Conservation (phyloP, 257 asterid species). For the Cruciata laevipes region DNA sequence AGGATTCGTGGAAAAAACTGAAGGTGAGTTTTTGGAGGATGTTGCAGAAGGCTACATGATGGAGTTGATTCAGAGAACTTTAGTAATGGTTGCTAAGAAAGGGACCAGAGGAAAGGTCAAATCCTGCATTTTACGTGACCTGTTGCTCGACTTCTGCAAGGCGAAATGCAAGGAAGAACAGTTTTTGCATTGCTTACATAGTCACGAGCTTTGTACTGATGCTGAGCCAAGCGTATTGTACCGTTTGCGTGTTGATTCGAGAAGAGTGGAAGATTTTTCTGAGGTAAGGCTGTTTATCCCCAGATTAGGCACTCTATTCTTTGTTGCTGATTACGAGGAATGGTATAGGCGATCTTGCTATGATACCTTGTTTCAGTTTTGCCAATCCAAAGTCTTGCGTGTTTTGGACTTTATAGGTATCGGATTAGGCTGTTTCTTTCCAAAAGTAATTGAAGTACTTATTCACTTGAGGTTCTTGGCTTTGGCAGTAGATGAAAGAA, state of each 20-base stretch:
- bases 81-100: neutral
- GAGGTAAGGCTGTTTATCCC: neutral
- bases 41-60: constrained; percentile 2
- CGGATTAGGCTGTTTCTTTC: neutral
- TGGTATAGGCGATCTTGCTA: neutral
- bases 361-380: neutral
- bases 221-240: neutral
- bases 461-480: neutral
- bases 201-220: neutral
- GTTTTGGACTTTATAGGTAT: neutral
- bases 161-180: neutral
- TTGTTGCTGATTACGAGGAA: neutral
- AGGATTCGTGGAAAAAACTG: neutral
- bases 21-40: neutral
- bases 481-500: neutral
- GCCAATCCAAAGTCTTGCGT: neutral
- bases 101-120: neutral
- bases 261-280: neutral
- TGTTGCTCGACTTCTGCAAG: neutral
- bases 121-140: neutral
- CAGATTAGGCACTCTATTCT: neutral
- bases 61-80: constrained; percentile 5
- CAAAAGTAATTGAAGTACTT: neutral
- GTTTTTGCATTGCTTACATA: neutral
- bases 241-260: neutral